phyloP scores from a whole-genome alignment of 2,329 filamentous ascomycete species.

The Apiospora sp. region DNA sequence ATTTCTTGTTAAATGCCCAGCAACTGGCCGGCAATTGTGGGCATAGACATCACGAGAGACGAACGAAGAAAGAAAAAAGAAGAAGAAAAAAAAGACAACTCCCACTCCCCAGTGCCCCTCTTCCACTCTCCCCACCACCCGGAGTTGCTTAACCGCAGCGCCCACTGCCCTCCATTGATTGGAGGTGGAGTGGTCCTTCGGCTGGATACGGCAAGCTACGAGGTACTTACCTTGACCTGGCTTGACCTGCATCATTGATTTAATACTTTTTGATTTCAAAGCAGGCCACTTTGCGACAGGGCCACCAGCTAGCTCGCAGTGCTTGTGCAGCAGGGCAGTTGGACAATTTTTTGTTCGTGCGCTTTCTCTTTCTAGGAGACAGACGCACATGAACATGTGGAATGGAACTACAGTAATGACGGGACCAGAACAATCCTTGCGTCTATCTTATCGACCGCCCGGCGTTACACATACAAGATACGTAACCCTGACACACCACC shows the following conservation, averaged over 20 bases:
- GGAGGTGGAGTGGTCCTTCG: constrained; percentile 1
- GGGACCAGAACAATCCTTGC: background rate
- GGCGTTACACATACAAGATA: background rate
- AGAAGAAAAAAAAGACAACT: background rate
- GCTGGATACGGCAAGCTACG: constrained; percentile 8
- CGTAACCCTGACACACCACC: constrained; percentile 4
- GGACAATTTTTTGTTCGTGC: background rate
- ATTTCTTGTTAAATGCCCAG: background rate
- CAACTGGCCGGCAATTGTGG: background rate
- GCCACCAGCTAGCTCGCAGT: background rate
- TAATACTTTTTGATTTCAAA: background rate
- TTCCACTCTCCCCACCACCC: constrained; percentile 1
- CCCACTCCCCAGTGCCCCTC: background rate
- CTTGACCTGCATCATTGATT: background rate
- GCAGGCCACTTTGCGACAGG: background rate
- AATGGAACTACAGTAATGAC: background rate
- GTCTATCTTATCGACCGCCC: background rate
- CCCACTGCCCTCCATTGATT: constrained; percentile 4
- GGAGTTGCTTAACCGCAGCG: background rate
- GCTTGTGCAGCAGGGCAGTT: background rate
- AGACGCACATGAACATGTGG: background rate
- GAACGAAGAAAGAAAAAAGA: background rate
- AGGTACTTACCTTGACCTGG: background rate
- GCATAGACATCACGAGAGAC: background rate
- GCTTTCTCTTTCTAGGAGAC: background rate